Evolutionary conservation across 2,329 filamentous ascomycete genomes (phyloP).

Genomic region (Aspergillus unguis): DNA sequence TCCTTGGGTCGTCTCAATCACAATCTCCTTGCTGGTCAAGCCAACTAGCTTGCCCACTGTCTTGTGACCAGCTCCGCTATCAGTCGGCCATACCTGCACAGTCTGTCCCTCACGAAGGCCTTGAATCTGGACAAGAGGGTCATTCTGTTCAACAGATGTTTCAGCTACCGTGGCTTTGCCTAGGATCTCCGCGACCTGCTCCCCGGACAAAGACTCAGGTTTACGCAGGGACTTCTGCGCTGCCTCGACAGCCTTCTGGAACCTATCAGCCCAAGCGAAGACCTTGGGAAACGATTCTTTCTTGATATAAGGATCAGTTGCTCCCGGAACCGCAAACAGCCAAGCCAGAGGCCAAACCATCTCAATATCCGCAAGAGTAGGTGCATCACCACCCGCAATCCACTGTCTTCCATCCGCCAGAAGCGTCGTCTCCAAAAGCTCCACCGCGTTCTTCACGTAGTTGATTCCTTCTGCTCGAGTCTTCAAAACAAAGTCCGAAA

Average conservation of each 20-base stretch:
- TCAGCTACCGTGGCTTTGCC: not conserved
- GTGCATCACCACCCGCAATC: not conserved
- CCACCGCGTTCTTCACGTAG: not conserved
- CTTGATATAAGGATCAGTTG: not conserved
- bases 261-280: conserved; percentile 2
- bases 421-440: conserved; percentile 3
- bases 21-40: conserved; percentile 4
- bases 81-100: conserved; percentile 4
- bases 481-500: not conserved
- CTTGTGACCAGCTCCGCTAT: not conserved
- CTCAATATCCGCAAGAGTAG: conserved; percentile 1
- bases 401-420: conserved; percentile 6
- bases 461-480: not conserved
- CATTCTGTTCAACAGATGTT: not conserved
- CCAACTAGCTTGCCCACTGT: not conserved
- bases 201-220: not conserved
- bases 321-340: not conserved
- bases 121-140: not conserved
- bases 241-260: not conserved
- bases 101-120: conserved; percentile 1
- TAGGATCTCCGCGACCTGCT: not conserved
- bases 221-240: not conserved
- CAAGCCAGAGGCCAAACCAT: conserved; percentile 1
- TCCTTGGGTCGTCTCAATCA: conserved; percentile 3
- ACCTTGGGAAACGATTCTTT: not conserved